A percentile compares a stretch with the other conserved stretches of the same genome.
Conservation (phyloP, 176 grass and related monocot species). For the Rhipidocladum racemiflorum region DNA sequence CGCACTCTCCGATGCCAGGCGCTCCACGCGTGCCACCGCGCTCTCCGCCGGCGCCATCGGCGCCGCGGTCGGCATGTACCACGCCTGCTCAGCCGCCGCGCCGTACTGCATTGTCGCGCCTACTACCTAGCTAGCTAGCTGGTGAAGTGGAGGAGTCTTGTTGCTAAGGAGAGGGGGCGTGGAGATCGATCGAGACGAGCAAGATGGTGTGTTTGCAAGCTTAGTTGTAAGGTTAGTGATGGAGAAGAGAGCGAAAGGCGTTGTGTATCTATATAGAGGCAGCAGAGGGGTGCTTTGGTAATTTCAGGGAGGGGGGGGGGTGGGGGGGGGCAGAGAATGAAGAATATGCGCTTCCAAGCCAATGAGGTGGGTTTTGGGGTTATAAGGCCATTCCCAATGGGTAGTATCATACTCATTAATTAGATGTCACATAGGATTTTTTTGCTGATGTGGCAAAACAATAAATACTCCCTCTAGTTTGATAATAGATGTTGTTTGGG, state of each 20-base stretch:
- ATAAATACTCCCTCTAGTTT: no score
- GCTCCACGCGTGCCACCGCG: constrained; percentile 66
- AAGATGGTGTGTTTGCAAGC: neutral
- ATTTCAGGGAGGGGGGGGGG: constrained; percentile 30
- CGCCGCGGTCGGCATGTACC: constrained; percentile 47
- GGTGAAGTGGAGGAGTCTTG: no score
- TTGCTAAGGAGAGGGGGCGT: neutral
- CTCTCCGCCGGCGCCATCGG: constrained; percentile 33
- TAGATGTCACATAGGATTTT: no score
- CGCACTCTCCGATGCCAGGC: constrained; percentile 82
- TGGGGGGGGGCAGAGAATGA: constrained; percentile 35
- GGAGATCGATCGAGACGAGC: neutral
- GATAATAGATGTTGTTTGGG: no score
- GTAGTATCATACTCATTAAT: no score
- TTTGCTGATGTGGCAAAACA: no score
- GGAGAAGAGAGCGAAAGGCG: neutral
- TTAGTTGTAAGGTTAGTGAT: neutral
- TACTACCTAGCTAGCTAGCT: no score
- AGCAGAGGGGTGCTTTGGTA: constrained; percentile 20
- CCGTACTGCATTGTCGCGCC: constrained; percentile 62
- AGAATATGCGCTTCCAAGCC: constrained; percentile 34
- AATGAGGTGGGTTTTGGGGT: constrained; percentile 33
- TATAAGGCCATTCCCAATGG: no score
- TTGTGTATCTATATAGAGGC: constrained; percentile 45
- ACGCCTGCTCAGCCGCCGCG: constrained; percentile 64